Base-by-base conservation (phyloP, 2,329 filamentous ascomycete species). In the Xylariaceae sp. region DNA sequence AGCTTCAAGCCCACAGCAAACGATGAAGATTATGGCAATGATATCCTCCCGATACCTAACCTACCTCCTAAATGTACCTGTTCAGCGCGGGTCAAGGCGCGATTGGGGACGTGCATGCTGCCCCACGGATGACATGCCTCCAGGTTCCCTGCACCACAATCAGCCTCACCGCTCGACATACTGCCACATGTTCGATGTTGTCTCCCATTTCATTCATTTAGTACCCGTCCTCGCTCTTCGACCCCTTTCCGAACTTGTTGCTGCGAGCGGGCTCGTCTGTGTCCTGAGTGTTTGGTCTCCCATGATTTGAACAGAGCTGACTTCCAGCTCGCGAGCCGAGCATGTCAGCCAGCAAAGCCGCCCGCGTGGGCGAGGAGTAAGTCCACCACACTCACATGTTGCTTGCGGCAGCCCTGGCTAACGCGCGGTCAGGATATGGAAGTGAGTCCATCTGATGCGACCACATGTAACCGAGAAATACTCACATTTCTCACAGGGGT, bases 341-440 rank as follows among this genome's bases (percentile, higher is more conserved):
- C 62, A 84, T 84, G 81, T 79, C 81, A 54, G 75, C 81, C 56
- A 83, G 72, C 67, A 84, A 84, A 68, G 81, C 81, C 51, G 78
- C 80, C 67, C 79, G 81, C 50, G 70, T 84, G 58, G 81, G 81
- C 67, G 81, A 84, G 70, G 81, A 84, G 81, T 84, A 73, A 53
- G 80, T 76, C 28, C 19, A 28, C 19, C 38, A 48, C 45, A 34
- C 44, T 44, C 46, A 38, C 47, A 17, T 41, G n/a, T 39, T 31
- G 17, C 44, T n/a, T 36, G 40, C 16, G 50, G 42, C 38, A 31
- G 39, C 22, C 22, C 43, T n/a, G 44, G 45, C 49, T 66, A 62
- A 64, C 57, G 11, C 11, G 45, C 36, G 19, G 44, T 66, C n/a
- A 96, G 90, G 71, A 89, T 95, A 63, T 96, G 90, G 90, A 96